Base-by-base conservation (phyloP, 2,329 filamentous ascomycete species). In the Aspergillus latus region DNA sequence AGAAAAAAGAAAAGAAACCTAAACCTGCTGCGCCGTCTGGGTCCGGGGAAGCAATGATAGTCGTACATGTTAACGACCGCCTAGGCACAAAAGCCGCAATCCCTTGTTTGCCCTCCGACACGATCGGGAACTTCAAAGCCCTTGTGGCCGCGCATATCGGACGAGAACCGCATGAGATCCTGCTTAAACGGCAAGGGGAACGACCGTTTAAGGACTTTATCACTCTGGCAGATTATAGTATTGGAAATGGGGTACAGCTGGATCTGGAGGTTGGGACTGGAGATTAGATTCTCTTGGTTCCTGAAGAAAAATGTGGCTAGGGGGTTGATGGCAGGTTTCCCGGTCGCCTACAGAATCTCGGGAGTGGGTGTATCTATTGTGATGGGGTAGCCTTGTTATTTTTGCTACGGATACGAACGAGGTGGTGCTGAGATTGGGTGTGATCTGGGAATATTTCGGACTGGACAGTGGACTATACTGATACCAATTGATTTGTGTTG, bases 1-100 rank as follows among this genome's bases (percentile, higher is more conserved):
- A 65, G 64, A 76, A 68, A 69, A 79, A 67, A 69, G 67, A 67
- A 50, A 76, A 76, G 58, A 76, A 78, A 53, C 76, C 64, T 53
- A 63, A 65, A n/a, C 61, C 66, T 0, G 63, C 69, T 6, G 59
- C 72, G 30, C 68, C 76, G 6, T 68, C 72, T 59, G 73, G 70
- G 39, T 76, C 80, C 3, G 54, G 54, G 5, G 88, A 95, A 69
- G 88, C 91, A 55, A 95, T 97, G 88, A 97, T 97, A 64, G 84
- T 96, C 50, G 92, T 97, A 15, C 86, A 93, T 67, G 86, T 97
- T 69, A 97, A 97, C 72, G 93, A 97, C 74, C 84, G 93, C n/a
- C 79, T 97, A 36, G 93, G 93, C 10, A 97, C 93, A n/a, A 96
- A 96, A 69, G 90, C 92, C 13, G 88, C 90, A 51, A 94, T 97